Conservation (phyloP, 768 basidiomycete species). For the Tricholoma sp. region DNA sequence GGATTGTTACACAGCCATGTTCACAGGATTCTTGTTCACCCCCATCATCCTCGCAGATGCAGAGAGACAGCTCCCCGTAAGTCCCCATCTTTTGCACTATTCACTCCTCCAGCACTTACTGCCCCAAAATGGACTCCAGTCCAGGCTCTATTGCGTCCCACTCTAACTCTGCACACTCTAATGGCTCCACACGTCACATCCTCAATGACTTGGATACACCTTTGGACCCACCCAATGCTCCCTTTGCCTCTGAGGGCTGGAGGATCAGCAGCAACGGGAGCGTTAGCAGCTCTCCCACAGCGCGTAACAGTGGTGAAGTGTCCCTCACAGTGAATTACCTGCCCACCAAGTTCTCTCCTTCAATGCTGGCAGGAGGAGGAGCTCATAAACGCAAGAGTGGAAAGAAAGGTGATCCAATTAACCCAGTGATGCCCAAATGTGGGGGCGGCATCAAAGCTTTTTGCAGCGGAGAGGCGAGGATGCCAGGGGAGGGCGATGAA, state of each 20-base stretch:
- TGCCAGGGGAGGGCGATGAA: constrained; percentile 27
- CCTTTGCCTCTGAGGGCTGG: constrained; percentile 24
- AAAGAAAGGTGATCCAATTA: constrained; percentile 12
- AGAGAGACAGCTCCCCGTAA: constrained; percentile 16
- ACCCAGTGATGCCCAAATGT: constrained; percentile 43
- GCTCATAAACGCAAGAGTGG: constrained; percentile 22
- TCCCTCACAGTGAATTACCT: constrained; percentile 51
- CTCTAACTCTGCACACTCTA: constrained; percentile 40
- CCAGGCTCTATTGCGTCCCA: constrained; percentile 32
- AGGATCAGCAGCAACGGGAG: constrained; percentile 6
- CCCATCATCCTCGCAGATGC: constrained; percentile 1
- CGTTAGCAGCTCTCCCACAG: not conserved
- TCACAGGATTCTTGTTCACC: not conserved
- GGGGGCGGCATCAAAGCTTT: constrained; percentile 52
- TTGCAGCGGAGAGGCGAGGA: constrained; percentile 44
- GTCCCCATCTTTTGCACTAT: constrained; percentile 12
- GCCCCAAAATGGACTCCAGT: constrained; percentile 20
- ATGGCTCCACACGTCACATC: constrained; percentile 44
- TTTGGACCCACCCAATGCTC: constrained; percentile 36
- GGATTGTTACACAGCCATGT: constrained; percentile 5
- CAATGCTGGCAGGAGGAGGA: constrained; percentile 31
- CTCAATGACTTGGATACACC: constrained; percentile 30
- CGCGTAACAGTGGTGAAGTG: constrained; percentile 23
- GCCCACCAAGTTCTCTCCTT: constrained; percentile 55
- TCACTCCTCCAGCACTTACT: not conserved